Evolutionary conservation across 106 monocot species (phyloP).

Genomic region (Ottelia alismoides): DNA sequence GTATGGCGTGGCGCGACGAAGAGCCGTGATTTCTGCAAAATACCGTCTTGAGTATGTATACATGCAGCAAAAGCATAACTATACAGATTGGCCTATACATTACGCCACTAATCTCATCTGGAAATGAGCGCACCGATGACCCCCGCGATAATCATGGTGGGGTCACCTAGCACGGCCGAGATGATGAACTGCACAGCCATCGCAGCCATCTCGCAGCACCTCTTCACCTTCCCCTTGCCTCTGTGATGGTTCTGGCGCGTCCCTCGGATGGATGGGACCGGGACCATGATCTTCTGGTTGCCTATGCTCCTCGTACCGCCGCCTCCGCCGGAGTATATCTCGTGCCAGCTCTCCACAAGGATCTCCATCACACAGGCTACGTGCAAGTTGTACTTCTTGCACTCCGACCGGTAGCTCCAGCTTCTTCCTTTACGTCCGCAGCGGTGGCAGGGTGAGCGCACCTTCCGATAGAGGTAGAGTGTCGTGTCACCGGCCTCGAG

Average conservation of each 20-base stretch:
- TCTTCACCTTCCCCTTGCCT: conserved; percentile 12
- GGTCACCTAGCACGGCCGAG: conserved; percentile 40
- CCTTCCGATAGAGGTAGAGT: conserved; percentile 22
- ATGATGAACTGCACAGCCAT: conserved; percentile 23
- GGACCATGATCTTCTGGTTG: too few relatives aligned
- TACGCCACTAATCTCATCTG: background rate
- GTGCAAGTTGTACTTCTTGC: conserved; percentile 42
- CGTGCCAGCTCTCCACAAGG: conserved; percentile 50
- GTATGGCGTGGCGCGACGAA: too few relatives aligned
- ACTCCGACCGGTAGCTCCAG: conserved; percentile 40
- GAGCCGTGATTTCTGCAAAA: too few relatives aligned
- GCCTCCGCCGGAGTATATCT: conserved; percentile 20
- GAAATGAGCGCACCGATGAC: conserved; percentile 25
- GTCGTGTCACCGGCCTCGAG: conserved; percentile 25
- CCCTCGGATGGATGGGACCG: conserved; percentile 25
- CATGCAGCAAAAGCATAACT: too few relatives aligned
- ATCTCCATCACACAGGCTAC: conserved; percentile 50
- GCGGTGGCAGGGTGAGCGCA: conserved; percentile 19
- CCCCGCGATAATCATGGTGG: conserved; percentile 35
- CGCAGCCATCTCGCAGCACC: conserved; percentile 35
- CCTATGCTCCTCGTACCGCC: too few relatives aligned
- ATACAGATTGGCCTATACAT: too few relatives aligned
- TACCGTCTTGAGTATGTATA: too few relatives aligned
- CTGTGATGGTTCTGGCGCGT: conserved; percentile 16
- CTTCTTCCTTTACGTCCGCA: conserved; percentile 37